phyloP scores from a whole-genome alignment of 2,329 filamentous ascomycete species.

The Claviceps maximensis region DNA sequence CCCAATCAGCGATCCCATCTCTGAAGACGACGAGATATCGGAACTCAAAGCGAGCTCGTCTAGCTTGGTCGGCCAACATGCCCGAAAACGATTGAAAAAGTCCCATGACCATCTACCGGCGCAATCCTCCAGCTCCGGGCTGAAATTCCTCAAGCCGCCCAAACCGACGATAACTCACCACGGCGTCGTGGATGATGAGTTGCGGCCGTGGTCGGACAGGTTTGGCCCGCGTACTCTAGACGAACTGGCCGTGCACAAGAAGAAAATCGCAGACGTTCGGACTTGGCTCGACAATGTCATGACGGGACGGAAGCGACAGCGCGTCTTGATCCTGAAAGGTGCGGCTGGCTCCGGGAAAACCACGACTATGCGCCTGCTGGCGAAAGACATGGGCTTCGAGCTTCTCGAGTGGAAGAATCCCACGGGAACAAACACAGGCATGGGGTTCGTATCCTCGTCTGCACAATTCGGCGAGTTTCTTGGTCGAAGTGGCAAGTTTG shows the following conservation, averaged over 20 bases:
- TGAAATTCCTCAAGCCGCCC: conserved; percentile 37
- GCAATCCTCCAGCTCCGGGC: conserved; percentile 25
- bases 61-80: conserved; percentile 43
- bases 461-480: conserved; percentile 89
- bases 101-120: conserved; percentile 12
- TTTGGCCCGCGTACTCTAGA: conserved; percentile 64
- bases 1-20: conserved; percentile 43
- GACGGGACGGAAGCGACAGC: conserved; percentile 49
- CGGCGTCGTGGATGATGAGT: conserved; percentile 34
- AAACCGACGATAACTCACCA: conserved; percentile 14
- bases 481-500: conserved; percentile 66
- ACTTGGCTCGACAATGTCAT: conserved; percentile 70
- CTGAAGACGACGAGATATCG: conserved; percentile 45
- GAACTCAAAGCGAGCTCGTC: conserved; percentile 35
- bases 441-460: conserved; percentile 55
- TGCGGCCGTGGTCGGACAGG: conserved; percentile 74
- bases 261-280: conserved; percentile 76
- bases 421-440: conserved; percentile 37
- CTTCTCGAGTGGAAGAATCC: conserved; percentile 89
- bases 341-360: conserved; percentile 90
- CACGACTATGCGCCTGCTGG: conserved; percentile 66
- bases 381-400: conserved; percentile 62
- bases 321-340: conserved; percentile 74
- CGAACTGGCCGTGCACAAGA: conserved; percentile 89
- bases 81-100: conserved; percentile 38